phyloP scores from a whole-genome alignment of 2,329 filamentous ascomycete genomes.

The Cordyceps militaris region DNA sequence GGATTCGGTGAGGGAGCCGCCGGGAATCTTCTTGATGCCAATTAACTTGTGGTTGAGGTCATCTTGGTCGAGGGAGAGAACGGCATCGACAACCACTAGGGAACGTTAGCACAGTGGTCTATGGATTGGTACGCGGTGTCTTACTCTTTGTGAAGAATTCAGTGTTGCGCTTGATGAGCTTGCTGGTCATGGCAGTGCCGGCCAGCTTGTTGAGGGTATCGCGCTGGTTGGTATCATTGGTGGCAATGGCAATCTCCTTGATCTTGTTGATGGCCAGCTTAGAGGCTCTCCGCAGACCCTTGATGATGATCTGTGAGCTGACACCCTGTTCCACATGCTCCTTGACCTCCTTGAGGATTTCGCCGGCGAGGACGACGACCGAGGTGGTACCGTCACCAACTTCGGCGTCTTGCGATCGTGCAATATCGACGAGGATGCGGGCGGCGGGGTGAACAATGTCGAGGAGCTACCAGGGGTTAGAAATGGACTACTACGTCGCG shows the following conservation, averaged over 20 bases:
- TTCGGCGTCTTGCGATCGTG: constrained; percentile 97
- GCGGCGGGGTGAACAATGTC: constrained; percentile 98
- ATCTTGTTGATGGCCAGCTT: constrained; percentile 96
- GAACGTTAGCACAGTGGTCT: constrained; percentile 21
- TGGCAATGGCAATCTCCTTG: constrained; percentile 90
- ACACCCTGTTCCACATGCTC: constrained; percentile 95
- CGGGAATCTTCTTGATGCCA: constrained; percentile 95
- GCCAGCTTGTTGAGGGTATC: constrained; percentile 88
- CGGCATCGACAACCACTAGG: constrained; percentile 92
- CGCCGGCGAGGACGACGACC: constrained; percentile 93
- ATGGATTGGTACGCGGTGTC: constrained; percentile 21
- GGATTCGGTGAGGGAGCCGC: constrained; percentile 91
- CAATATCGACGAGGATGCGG: constrained; percentile 95
- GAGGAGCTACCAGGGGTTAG: constrained; percentile 57
- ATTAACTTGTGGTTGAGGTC: constrained; percentile 98
- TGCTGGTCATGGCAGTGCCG: constrained; percentile 97
- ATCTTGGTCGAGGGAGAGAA: constrained; percentile 89
- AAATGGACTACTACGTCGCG: neutral
- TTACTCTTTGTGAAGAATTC: constrained; percentile 95
- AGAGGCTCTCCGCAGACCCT: constrained; percentile 82
- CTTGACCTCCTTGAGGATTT: constrained; percentile 94
- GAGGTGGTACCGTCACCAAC: constrained; percentile 97
- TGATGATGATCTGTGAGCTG: constrained; percentile 95
- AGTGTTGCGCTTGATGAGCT: constrained; percentile 95
- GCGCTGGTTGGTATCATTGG: constrained; percentile 72